phyloP scores from a whole-genome alignment of 305 asterid species.

The Vinca major region DNA sequence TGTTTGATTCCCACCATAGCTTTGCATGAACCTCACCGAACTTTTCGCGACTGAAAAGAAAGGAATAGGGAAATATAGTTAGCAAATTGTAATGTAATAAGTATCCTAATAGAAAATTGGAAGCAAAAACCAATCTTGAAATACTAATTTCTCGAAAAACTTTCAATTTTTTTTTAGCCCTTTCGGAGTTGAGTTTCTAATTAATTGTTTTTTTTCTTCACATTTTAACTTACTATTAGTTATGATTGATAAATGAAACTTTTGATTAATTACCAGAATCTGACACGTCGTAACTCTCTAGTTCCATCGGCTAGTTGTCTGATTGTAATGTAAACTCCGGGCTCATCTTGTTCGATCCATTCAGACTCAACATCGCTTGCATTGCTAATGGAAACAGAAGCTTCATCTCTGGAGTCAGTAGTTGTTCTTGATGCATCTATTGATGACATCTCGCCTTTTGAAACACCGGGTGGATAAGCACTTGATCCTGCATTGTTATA shows the following conservation, averaged over 20 bases:
- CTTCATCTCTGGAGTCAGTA: constrained; percentile 76
- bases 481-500: constrained; percentile 44
- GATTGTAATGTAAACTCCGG: constrained; percentile 89
- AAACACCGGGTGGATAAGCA: constrained; percentile 28
- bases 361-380: constrained; percentile 91
- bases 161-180: background rate
- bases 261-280: constrained; percentile 61
- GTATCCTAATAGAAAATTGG: too few species aligned
- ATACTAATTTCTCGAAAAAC: background rate
- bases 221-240: background rate
- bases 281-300: constrained; percentile 87
- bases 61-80: background rate
- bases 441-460: constrained; percentile 43
- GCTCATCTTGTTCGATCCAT: constrained; percentile 98
- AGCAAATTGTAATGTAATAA: background rate
- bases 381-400: constrained; percentile 81
- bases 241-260: background rate
- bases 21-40: constrained; percentile 90
- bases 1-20: constrained; percentile 95
- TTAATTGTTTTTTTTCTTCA: background rate
- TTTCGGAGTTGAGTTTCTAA: background rate
- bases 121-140: too few species aligned
- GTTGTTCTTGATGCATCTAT: constrained; percentile 86
- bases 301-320: constrained; percentile 89
- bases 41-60: constrained; percentile 59